phyloP scores from a whole-genome alignment of 2,329 filamentous ascomycete species.

The Chalara sp. region DNA sequence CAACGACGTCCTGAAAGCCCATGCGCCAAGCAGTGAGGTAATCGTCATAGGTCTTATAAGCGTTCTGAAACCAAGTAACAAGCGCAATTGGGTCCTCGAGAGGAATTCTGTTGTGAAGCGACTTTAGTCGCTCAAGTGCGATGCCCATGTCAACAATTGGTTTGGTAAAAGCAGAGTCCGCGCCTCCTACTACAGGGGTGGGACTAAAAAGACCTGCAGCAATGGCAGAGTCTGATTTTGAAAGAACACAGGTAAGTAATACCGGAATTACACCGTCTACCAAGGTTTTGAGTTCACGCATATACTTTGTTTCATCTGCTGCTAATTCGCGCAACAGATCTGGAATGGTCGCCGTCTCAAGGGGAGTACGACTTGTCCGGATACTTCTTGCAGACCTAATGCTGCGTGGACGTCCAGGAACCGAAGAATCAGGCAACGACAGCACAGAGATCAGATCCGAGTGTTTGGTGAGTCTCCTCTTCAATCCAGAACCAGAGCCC shows the following conservation, averaged over 20 bases:
- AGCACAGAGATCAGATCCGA: constrained; percentile 91
- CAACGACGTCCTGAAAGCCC: constrained; percentile 89
- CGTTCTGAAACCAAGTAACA: constrained; percentile 73
- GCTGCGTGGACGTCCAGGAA: constrained; percentile 55
- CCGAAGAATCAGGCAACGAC: constrained; percentile 58
- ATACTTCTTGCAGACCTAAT: constrained; percentile 73
- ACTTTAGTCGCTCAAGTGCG: constrained; percentile 75
- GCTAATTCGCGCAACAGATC: constrained; percentile 76
- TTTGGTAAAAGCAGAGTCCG: constrained; percentile 59
- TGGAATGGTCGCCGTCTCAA: constrained; percentile 61
- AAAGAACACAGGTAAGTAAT: constrained; percentile 76
- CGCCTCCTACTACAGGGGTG: constrained; percentile 33
- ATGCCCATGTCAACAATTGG: constrained; percentile 94
- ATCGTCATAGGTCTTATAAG: constrained; percentile 72
- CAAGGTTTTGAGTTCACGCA: constrained; percentile 82
- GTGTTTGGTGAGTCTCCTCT: constrained; percentile 75
- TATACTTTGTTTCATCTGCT: constrained; percentile 81
- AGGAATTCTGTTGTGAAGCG: constrained; percentile 73
- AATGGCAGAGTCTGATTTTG: constrained; percentile 57
- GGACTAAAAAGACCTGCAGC: constrained; percentile 62
- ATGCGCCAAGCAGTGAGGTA: constrained; percentile 87
- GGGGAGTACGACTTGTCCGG: constrained; percentile 61
- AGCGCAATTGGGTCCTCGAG: constrained; percentile 64
- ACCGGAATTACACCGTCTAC: constrained; percentile 95
- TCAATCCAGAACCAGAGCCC: constrained; percentile 25